Conservation (phyloP, 2,329 filamentous ascomycete genomes). For the Xylaria sp. region DNA sequence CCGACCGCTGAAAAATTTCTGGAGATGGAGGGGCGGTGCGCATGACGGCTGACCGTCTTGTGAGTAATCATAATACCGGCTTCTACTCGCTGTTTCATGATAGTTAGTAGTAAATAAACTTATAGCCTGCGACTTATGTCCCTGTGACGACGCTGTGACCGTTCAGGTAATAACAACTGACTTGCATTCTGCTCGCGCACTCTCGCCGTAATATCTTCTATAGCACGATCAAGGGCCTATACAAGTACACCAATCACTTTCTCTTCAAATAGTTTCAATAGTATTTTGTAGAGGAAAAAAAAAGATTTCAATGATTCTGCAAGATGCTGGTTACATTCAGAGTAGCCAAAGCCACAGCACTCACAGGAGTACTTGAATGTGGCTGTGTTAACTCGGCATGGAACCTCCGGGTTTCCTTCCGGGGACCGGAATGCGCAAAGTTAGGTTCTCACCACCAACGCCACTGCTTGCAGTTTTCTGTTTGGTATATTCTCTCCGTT, state of each 20-base stretch:
- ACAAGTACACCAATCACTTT: no score
- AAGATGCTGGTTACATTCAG: not conserved
- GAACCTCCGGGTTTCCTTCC: slow-evolving; percentile 18
- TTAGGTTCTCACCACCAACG: not conserved
- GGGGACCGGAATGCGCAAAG: not conserved
- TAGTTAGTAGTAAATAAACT: not conserved
- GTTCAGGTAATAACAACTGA: not conserved
- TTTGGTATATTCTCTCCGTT: not conserved
- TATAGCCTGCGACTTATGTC: not conserved
- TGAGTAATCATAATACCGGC: not conserved
- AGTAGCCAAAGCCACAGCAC: not conserved
- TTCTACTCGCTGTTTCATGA: not conserved
- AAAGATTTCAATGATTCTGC: not conserved
- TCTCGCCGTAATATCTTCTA: not conserved
- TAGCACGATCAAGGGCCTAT: not conserved
- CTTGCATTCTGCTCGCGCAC: not conserved
- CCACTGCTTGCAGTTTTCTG: not conserved
- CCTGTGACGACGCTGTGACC: not conserved
- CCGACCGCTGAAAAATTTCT: not conserved
- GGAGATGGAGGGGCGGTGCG: not conserved
- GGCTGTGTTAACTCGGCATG: slow-evolving; percentile 8
- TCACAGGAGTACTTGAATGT: not conserved
- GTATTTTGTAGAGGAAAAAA: no score
- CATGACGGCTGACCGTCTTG: not conserved
- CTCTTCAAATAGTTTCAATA: no score